phyloP scores from a whole-genome alignment of 1,284 basidiomycete genomes.

The Moesziomyces antarcticus region DNA sequence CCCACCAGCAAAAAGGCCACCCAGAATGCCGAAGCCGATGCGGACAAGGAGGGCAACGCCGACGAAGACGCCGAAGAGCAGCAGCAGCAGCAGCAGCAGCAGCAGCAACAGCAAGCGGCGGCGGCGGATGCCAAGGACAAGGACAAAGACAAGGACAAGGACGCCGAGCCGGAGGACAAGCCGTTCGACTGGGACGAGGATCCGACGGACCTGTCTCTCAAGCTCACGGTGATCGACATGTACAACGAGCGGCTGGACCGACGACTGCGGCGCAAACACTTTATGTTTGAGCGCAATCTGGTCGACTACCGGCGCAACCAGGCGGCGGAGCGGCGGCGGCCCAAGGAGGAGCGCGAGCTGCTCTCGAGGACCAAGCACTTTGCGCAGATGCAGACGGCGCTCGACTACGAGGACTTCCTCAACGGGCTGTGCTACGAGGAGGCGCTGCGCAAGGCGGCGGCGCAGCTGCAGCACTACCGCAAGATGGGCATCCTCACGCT shows the following conservation, averaged over 20 bases:
- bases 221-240: conserved; percentile 88
- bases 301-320: conserved; percentile 88
- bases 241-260: conserved; percentile 92
- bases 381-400: conserved; percentile 87
- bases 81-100: conserved; percentile 1
- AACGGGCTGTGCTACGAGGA: conserved; percentile 79
- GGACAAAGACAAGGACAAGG: conserved; percentile 47
- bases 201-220: conserved; percentile 84
- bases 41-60: conserved; percentile 50
- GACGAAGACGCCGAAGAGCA: conserved; percentile 27
- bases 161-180: conserved; percentile 56
- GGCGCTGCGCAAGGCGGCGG: conserved; percentile 56
- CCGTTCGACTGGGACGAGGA: conserved; percentile 75
- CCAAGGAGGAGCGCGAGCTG: conserved; percentile 91
- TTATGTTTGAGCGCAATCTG: conserved; percentile 91
- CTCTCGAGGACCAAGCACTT: conserved; percentile 90
- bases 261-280: conserved; percentile 84
- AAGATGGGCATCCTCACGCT: conserved; percentile 62
- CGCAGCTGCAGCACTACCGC: conserved; percentile 65
- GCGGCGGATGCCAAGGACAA: conserved; percentile 51
- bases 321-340: conserved; percentile 87
- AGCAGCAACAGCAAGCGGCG: conserved; percentile 14
- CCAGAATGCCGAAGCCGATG: conserved; percentile 36
- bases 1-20: conserved; percentile 58
- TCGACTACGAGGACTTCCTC: conserved; percentile 89